These are phyloP conservation scores for Hymenoscyphus scutula DNA, from an alignment of 2,329 filamentous ascomycete species.

Conservation along the genomic window DNA sequence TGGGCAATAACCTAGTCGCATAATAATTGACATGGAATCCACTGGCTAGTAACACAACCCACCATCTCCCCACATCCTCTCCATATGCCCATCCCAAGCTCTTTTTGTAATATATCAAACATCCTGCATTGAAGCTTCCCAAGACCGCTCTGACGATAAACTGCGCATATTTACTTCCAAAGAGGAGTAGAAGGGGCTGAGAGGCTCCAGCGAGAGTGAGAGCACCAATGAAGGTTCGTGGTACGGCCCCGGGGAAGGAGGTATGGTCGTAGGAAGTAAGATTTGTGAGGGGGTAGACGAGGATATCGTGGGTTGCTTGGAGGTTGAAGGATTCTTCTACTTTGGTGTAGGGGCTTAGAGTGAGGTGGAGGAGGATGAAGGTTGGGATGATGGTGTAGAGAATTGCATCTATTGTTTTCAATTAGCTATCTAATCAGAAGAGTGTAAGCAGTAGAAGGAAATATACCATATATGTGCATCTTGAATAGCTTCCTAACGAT, in stretches of 20 bases:
- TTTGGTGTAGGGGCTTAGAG: slow-evolving; percentile 84
- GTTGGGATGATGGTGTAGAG: slow-evolving; percentile 59
- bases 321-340: slow-evolving; percentile 99
- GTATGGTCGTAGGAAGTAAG: slow-evolving; percentile 74
- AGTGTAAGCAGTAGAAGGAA: background rate
- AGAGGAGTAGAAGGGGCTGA: slow-evolving; percentile 60
- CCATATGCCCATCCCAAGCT: slow-evolving; percentile 69
- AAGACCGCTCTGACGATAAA: slow-evolving; percentile 71
- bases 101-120: slow-evolving; percentile 63
- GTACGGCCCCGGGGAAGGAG: slow-evolving; percentile 85
- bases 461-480: slow-evolving; percentile 32
- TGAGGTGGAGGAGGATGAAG: slow-evolving; percentile 66
- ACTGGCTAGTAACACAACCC: slow-evolving; percentile 69
- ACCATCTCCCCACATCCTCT: slow-evolving; percentile 70
- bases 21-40: slow-evolving; percentile 96
- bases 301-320: slow-evolving; percentile 87
- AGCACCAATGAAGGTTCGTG: slow-evolving; percentile 84
- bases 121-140: slow-evolving; percentile 70
- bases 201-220: slow-evolving; percentile 71
- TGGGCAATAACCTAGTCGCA: slow-evolving; percentile 84
- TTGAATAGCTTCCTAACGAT: slow-evolving; percentile 10
- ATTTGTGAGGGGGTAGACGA: slow-evolving; percentile 69
- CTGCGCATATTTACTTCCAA: slow-evolving; percentile 55
- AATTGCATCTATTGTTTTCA: slow-evolving; percentile 42
- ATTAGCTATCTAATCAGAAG: background rate